Evolutionary conservation across 805 yeast genomes (phyloP), one percentile per base, ranked within the genome.

Genomic region (Candida yuanshanica): DNA sequence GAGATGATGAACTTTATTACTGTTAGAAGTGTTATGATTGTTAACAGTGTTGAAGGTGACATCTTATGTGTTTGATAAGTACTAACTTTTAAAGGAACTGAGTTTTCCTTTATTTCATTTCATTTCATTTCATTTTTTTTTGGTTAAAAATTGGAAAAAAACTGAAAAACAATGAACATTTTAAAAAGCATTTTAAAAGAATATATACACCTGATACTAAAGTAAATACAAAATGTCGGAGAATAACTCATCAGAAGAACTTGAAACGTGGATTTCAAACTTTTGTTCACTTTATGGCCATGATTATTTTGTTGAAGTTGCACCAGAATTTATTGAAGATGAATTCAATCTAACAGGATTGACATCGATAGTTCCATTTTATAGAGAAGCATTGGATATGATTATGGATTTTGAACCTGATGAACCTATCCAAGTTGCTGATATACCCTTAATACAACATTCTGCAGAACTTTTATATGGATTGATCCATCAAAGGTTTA

Each of bases 341-440:
- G 98, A 93, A 51, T 93, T 93, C 72, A 93, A 93, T 59, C 72
- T 93, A 55, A 90, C 98, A 1, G 97, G 98, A 1, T 71, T 93
- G 39, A 73, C 83, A 24, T 75, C 81, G 49, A 79, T 85, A 44
- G 96, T 93, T 9, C 95, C 97, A 4, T 86, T 81, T 59, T 93
- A 90, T 62, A 70, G 91, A 55, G 95, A 89, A 57, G 96, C 98
- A 2, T 66, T 91, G 47, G 96, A 91, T 63, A 74, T 91, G 52
- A 87, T 93, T 45, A 69, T 91, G 48, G 99, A 91, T 62, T 74
- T 88, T 48, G 97, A 63, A 41, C 62, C 68, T 4, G 77, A 73
- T 39, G 56, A 60, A 10, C 78, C 76, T 21, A 70, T 73, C 36
- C 80, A 75, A 51, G 70, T 77, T 49, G 79, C 86, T 9, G 82